phyloP scores from a whole-genome alignment of 345 rosid genomes.

The Citrus reticulata region DNA sequence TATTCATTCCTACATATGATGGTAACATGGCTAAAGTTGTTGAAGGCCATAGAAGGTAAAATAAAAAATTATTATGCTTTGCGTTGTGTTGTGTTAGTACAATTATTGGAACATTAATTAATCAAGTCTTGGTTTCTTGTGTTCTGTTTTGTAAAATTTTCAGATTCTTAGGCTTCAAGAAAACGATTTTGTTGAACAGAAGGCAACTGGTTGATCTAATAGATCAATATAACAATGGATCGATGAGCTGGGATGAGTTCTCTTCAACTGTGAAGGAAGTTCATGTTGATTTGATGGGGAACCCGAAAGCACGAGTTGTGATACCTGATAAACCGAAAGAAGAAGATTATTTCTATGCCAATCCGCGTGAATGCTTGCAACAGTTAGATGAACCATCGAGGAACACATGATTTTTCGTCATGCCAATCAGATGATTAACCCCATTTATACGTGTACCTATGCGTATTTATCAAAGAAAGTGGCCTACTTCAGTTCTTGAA shows the following conservation, averaged over 20 bases:
- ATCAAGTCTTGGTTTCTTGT: background rate
- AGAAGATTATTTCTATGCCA: conserved; percentile 92
- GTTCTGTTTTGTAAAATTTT: background rate
- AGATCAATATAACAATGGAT: conserved; percentile 59
- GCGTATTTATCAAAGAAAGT: conserved; percentile 13
- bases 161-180: conserved; percentile 96
- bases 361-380: conserved; percentile 90
- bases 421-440: conserved; percentile 16
- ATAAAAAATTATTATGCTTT: background rate
- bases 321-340: conserved; percentile 85
- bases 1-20: conserved; percentile 85
- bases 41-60: conserved; percentile 95
- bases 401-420: conserved; percentile 34
- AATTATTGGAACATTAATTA: background rate
- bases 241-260: conserved; percentile 81
- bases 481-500: background rate
- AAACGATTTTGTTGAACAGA: conserved; percentile 67
- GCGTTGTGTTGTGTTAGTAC: background rate
- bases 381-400: conserved; percentile 62
- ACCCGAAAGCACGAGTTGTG: conserved; percentile 54
- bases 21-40: conserved; percentile 99
- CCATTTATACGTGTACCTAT: conserved; percentile 7
- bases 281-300: conserved; percentile 76
- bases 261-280: conserved; percentile 59
- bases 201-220: conserved; percentile 66